Evolutionary conservation across 2,329 filamentous ascomycete species (phyloP), one percentile per base, ranked within the genome.

Genomic region (Colletotrichum paranaense): DNA sequence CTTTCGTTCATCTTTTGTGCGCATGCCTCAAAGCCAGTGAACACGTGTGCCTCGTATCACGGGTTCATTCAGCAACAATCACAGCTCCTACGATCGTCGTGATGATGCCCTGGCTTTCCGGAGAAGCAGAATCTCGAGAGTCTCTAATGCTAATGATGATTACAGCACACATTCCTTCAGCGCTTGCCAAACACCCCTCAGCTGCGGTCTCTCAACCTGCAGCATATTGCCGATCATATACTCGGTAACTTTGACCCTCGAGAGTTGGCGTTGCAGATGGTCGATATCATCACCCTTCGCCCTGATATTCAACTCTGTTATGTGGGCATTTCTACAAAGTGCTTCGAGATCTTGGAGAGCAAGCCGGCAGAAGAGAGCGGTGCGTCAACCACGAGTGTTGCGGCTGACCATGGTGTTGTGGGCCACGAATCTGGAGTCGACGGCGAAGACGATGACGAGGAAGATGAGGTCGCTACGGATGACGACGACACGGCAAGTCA

Each of bases 251-350:
- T 78, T 67, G 91, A 93, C 66, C 88, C 91, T 1, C 89, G 89
- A 74, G 94, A 97, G 79, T 86, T 95, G 35, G 94, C 93, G 0
- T 85, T 94, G 74, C 93, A 95, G 79, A 89, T 96, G 59, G 88
- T 95, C 38, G 93, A 96, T 79, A 93, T 95, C 58, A 91, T 96
- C 67, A 91, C 92, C 14, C 85, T 97, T 19, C 89, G 93, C 5
- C 92, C 93, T 0, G 93, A 95, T 76, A 89, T 95, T 30, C 91
- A 92, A 78, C 86, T 97, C 16, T 94, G 92, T 81, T 96, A 95
- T 78, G 88, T 96, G 77, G 94, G 92, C 22, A 89, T 97, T 67
- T 88, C 88, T n/a, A 86, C 85, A 53, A 95, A 95, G 81, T 97
- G 94, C 81, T 97, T 94, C 78, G 94, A 97, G 80, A 93, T 97